phyloP scores from a whole-genome alignment of 495 filamentous ascomycete species.

The Penicillium riverlandense region DNA sequence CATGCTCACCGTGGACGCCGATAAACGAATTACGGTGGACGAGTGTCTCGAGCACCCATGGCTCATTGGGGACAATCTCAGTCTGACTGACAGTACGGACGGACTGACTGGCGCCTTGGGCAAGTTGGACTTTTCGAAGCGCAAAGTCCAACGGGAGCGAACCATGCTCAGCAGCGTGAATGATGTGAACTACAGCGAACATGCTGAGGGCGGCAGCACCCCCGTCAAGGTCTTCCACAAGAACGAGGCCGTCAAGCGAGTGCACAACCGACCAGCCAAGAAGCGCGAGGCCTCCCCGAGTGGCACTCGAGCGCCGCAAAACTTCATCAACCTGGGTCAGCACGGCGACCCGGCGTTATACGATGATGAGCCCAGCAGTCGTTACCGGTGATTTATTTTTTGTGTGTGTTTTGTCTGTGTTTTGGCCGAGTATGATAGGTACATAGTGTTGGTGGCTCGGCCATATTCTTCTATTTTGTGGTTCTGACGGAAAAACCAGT shows the following conservation, averaged over 20 bases:
- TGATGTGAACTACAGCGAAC: constrained; percentile 60
- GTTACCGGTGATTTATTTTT: constrained; percentile 15
- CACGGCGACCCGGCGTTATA: constrained; percentile 76
- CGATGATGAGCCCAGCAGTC: constrained; percentile 50
- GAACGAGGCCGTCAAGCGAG: constrained; percentile 51
- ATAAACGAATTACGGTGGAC: constrained; percentile 78
- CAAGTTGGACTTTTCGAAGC: constrained; percentile 74
- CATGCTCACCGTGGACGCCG: constrained; percentile 85
- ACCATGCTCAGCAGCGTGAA: constrained; percentile 81
- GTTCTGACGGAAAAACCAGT: too few species aligned
- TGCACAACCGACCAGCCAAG: constrained; percentile 31
- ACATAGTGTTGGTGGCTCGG: too few species aligned
- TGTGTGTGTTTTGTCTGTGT: background rate
- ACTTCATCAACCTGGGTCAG: constrained; percentile 76
- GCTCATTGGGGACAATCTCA: constrained; percentile 50
- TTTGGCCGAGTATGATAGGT: too few species aligned
- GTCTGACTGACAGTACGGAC: constrained; percentile 78
- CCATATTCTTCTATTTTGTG: too few species aligned
- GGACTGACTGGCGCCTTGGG: constrained; percentile 77
- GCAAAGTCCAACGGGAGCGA: constrained; percentile 72
- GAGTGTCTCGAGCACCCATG: constrained; percentile 90
- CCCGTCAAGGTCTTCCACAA: constrained; percentile 74
- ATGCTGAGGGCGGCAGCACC: constrained; percentile 46
- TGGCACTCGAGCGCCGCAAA: constrained; percentile 54
- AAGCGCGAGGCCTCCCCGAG: constrained; percentile 53